These are phyloP conservation scores for Neospora caninum DNA, from an alignment of 169 alveolate genomes.

Conservation along the genomic window DNA sequence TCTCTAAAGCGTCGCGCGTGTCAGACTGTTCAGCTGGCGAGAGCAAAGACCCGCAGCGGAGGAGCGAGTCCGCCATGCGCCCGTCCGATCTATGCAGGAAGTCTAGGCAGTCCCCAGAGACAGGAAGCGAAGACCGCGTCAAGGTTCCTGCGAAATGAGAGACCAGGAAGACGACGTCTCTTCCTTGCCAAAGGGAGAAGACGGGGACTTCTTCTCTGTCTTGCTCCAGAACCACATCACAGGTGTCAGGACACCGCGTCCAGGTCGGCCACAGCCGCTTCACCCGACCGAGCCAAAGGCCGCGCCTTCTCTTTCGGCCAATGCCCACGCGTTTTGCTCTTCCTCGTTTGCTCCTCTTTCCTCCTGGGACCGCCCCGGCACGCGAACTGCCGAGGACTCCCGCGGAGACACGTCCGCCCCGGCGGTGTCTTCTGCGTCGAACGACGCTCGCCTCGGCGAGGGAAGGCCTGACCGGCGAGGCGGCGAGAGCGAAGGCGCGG, in stretches of 20 bases:
- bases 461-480: neutral
- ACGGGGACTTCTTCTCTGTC: conserved; percentile 22
- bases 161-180: neutral
- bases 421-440: neutral
- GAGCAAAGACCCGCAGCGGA: too few species aligned
- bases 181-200: neutral
- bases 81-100: too few species aligned
- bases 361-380: neutral
- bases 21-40: too few species aligned
- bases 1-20: too few species aligned
- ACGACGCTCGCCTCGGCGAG: neutral
- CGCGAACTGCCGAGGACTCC: too few species aligned
- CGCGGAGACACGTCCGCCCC: neutral
- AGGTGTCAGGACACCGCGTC: neutral
- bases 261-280: neutral
- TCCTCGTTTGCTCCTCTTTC: neutral
- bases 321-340: neutral
- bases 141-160: neutral
- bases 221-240: conserved; percentile 14
- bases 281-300: neutral
- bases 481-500: too few species aligned
- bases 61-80: too few species aligned
- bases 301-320: neutral
- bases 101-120: too few species aligned
- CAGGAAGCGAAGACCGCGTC: too few species aligned